Evolutionary conservation across 192 early-diverging fungal species (phyloP).

Genomic region (Diversispora epigaea): DNA sequence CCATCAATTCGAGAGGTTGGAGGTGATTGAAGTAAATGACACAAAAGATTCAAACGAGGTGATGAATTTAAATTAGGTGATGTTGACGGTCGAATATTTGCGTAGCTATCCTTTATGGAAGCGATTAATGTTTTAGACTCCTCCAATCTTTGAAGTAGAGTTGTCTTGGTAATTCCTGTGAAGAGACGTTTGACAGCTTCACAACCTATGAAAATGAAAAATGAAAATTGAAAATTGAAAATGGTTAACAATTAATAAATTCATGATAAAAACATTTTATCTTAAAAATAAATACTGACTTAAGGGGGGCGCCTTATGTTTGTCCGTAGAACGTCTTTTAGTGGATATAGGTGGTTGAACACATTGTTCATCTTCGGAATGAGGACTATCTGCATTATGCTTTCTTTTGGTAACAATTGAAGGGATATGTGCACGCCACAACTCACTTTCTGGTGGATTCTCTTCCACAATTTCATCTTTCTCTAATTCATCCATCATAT

Average conservation of each 20-base stretch:
- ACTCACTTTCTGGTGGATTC: background rate
- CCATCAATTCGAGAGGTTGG: slow-evolving; percentile 33
- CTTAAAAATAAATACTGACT: slow-evolving; percentile 22
- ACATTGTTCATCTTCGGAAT: slow-evolving; percentile 27
- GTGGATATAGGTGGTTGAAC: background rate
- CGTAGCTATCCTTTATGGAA: slow-evolving; percentile 23
- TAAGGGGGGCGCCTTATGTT: slow-evolving; percentile 31
- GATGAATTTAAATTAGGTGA: slow-evolving; percentile 3
- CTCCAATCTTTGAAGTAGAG: slow-evolving; percentile 31
- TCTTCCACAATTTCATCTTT: slow-evolving; percentile 31
- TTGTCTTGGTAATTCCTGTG: slow-evolving; percentile 18
- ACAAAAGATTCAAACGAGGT: slow-evolving; percentile 28
- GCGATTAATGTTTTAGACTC: slow-evolving; percentile 29
- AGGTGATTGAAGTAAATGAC: slow-evolving; percentile 32
- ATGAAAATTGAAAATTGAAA: too few species aligned
- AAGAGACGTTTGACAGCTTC: slow-evolving; percentile 33
- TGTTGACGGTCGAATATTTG: background rate
- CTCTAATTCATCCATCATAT: slow-evolving; percentile 30
- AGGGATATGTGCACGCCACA: slow-evolving; percentile 1
- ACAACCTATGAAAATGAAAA: slow-evolving; percentile 13
- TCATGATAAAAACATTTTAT: too few species aligned
- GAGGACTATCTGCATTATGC: background rate
- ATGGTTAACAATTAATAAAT: background rate
- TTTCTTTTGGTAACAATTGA: slow-evolving; percentile 17
- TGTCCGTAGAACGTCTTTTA: slow-evolving; percentile 27